Percentiles rank a stretch among this genome's conserved stretches.
phyloP scores from a whole-genome alignment of 164 flowering plant genomes.

The Nymphaea thermarum region DNA sequence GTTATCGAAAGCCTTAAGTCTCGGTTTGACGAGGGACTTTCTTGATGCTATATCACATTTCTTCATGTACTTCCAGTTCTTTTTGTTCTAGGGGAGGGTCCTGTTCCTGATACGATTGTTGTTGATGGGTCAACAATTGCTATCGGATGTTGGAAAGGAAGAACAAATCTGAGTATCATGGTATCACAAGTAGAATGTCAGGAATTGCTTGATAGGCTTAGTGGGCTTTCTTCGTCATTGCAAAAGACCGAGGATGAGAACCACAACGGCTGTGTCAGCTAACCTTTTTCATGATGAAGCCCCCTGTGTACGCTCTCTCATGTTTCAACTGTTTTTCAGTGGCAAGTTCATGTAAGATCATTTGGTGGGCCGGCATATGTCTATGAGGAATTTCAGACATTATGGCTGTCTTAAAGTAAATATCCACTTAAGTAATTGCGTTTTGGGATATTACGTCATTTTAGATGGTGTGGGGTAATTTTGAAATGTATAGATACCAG shows the following conservation, averaged over 20 bases:
- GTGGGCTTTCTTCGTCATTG: conserved; percentile 16
- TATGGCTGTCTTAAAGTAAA: too few species aligned
- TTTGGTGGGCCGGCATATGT: too few species aligned
- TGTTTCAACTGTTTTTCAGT: too few species aligned
- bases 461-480: too few species aligned
- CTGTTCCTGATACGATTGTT: conserved; percentile 14
- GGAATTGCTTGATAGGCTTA: conserved; percentile 71
- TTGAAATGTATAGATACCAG: too few species aligned
- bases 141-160: conserved; percentile 95
- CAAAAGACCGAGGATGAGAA: conserved; percentile 8
- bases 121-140: conserved; percentile 61
- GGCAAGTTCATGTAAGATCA: too few species aligned
- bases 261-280: neutral
- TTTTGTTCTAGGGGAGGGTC: conserved; percentile 21
- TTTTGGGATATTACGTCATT: too few species aligned
- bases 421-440: too few species aligned
- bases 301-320: too few species aligned
- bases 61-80: neutral
- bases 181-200: conserved; percentile 68
- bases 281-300: too few species aligned
- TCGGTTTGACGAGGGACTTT: neutral
- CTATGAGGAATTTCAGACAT: too few species aligned
- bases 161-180: conserved; percentile 61
- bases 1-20: neutral
- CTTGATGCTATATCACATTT: neutral